These are phyloP conservation scores for Fusarium anguioides DNA, from an alignment of 2,329 filamentous ascomycete genomes.

Conservation along the genomic window DNA sequence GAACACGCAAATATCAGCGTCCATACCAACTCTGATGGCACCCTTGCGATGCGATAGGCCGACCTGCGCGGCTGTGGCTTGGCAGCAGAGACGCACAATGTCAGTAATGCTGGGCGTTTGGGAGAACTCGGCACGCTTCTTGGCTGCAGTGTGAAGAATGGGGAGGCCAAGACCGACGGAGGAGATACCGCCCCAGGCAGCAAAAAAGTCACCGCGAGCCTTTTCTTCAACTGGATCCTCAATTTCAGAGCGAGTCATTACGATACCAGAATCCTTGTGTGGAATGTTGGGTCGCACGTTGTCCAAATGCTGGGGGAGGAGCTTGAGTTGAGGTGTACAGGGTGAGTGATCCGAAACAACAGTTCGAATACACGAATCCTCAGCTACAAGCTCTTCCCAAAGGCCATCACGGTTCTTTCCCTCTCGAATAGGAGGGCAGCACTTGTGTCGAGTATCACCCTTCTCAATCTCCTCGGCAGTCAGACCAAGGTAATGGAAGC, in stretches of 20 bases:
- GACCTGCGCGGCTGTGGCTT: constrained; percentile 88
- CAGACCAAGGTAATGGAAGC: constrained; percentile 92
- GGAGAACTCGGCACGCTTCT: constrained; percentile 65
- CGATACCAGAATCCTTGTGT: constrained; percentile 65
- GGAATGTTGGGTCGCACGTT: constrained; percentile 50
- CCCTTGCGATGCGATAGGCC: constrained; percentile 82
- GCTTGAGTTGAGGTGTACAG: constrained; percentile 93
- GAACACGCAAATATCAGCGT: constrained; percentile 92
- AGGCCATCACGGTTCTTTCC: constrained; percentile 84
- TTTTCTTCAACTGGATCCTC: constrained; percentile 51
- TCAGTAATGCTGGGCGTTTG: constrained; percentile 71
- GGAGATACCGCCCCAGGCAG: constrained; percentile 95
- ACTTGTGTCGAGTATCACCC: constrained; percentile 93
- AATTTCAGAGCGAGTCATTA: constrained; percentile 54
- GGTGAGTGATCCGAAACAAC: constrained; percentile 96
- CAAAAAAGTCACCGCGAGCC: constrained; percentile 85
- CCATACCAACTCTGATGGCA: constrained; percentile 81
- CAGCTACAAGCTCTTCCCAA: constrained; percentile 81
- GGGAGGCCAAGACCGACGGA: constrained; percentile 92
- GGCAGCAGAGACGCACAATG: constrained; percentile 85
- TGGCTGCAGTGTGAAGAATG: constrained; percentile 85
- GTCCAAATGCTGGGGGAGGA: constrained; percentile 76
- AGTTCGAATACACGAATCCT: constrained; percentile 86
- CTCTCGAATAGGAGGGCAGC: constrained; percentile 90
- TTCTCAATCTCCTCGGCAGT: constrained; percentile 83